Percentiles rank a stretch among this genome's conserved stretches.
These are phyloP conservation scores for Arthrobotrys musiformis DNA, from an alignment of 2,329 filamentous ascomycete genomes.

Conservation along the genomic window DNA sequence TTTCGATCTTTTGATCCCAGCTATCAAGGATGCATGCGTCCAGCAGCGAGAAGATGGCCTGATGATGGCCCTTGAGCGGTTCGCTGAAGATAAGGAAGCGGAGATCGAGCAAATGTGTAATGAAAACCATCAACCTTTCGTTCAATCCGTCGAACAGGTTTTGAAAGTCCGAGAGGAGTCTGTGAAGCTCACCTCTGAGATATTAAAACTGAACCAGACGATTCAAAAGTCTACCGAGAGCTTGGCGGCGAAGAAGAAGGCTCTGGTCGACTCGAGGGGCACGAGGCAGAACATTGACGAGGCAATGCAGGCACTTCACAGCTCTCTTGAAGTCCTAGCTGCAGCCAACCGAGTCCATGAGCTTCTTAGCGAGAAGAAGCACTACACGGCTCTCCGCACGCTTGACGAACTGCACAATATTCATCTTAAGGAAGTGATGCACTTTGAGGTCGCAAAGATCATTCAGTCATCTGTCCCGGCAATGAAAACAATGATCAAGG, in stretches of 20 bases:
- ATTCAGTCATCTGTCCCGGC: constrained; percentile 95
- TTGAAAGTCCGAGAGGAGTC: constrained; percentile 91
- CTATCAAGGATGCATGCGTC: constrained; percentile 87
- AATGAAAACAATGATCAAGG: constrained; percentile 90
- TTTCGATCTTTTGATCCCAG: constrained; percentile 92
- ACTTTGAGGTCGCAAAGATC: constrained; percentile 93
- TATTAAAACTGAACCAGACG: constrained; percentile 89
- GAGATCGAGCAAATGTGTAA: constrained; percentile 96
- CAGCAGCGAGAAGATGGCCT: constrained; percentile 78
- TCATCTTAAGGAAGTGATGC: constrained; percentile 90
- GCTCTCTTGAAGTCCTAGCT: constrained; percentile 89
- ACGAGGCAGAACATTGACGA: constrained; percentile 97
- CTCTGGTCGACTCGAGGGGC: constrained; percentile 87
- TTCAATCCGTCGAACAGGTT: constrained; percentile 92
- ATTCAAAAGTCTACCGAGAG: constrained; percentile 96
- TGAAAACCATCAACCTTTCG: constrained; percentile 96
- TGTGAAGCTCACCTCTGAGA: constrained; percentile 86
- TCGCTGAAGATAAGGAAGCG: constrained; percentile 84
- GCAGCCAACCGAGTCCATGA: constrained; percentile 96
- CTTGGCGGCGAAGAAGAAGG: constrained; percentile 92
- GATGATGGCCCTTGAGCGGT: constrained; percentile 80
- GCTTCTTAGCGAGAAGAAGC: constrained; percentile 88
- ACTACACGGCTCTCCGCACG: constrained; percentile 92
- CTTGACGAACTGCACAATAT: constrained; percentile 97
- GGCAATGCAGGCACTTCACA: constrained; percentile 84